Conservation (phyloP, 2,329 filamentous ascomycete species). For the Laburnicola sp. region DNA sequence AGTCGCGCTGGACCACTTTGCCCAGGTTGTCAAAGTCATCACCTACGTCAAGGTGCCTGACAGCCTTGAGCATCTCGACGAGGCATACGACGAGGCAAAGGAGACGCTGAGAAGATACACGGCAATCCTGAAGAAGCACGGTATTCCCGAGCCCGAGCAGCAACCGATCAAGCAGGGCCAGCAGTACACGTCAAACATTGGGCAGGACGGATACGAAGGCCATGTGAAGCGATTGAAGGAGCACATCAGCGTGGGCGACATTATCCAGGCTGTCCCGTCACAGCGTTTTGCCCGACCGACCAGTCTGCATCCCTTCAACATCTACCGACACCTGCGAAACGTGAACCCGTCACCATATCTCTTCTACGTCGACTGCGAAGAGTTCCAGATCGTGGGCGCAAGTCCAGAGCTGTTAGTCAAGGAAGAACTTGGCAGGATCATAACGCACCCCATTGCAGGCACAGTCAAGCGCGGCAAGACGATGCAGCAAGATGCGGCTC, state of each 20-base stretch:
- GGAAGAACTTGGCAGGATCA: constrained; percentile 80
- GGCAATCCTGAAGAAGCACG: constrained; percentile 69
- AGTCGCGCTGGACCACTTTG: constrained; percentile 93
- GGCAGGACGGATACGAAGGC: constrained; percentile 82
- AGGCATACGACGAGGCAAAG: constrained; percentile 70
- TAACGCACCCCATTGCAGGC: constrained; percentile 95
- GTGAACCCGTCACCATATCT: constrained; percentile 97
- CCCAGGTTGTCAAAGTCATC: constrained; percentile 87
- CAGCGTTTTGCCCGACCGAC: constrained; percentile 91
- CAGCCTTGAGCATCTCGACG: constrained; percentile 58
- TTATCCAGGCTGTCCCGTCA: constrained; percentile 96
- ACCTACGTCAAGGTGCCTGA: constrained; percentile 77
- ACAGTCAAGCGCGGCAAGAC: constrained; percentile 87
- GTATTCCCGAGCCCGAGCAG: constrained; percentile 78
- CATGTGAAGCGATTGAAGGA: constrained; percentile 85
- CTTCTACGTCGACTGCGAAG: constrained; percentile 89
- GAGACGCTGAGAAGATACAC: constrained; percentile 68
- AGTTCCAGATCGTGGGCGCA: constrained; percentile 94
- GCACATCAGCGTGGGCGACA: constrained; percentile 89
- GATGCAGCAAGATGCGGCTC: constrained; percentile 75
- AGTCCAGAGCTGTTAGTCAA: constrained; percentile 95
- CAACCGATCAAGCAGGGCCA: constrained; percentile 71
- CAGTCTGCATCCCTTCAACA: constrained; percentile 92
- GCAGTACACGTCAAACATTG: constrained; percentile 90
- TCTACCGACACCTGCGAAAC: constrained; percentile 94